These are phyloP conservation scores for Flaveria ramosissima DNA, from an alignment of 129 eudicot species.

Conservation along the genomic window DNA sequence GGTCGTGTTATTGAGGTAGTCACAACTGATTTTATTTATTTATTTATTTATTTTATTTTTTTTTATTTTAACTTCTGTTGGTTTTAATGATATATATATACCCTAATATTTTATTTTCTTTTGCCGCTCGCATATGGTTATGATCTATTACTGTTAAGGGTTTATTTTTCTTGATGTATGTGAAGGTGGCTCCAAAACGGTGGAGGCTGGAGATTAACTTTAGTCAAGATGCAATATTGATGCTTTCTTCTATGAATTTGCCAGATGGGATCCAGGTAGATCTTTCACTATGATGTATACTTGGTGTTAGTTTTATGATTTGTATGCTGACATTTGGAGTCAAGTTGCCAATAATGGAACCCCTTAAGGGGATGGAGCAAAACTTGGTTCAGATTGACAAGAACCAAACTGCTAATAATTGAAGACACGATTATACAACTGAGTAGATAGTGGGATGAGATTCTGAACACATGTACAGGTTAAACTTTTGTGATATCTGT, in stretches of 20 bases:
- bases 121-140: not conserved
- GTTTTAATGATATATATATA: not conserved
- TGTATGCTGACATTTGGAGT: not conserved
- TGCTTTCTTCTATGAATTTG: conserved; percentile 94
- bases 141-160: not conserved
- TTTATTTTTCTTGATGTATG: conserved; percentile 1
- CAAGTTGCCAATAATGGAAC: no score
- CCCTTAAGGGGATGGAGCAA: no score
- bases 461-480: not conserved
- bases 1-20: conserved; percentile 90
- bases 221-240: conserved; percentile 91
- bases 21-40: not conserved
- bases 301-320: not conserved
- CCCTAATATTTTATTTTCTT: not conserved
- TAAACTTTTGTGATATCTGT: not conserved
- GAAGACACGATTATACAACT: not conserved
- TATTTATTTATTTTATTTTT: no score
- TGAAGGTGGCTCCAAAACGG: conserved; percentile 88
- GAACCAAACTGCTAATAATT: not conserved
- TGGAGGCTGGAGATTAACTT: conserved; percentile 94
- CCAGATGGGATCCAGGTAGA: conserved; percentile 93
- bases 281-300: not conserved
- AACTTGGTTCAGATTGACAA: not conserved
- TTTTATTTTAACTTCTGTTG: not conserved
- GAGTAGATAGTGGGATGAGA: not conserved